Evolutionary conservation across 179 eudicot genomes (phyloP), one percentile per base, ranked within the genome.

Genomic region (Camellia oleifera): DNA sequence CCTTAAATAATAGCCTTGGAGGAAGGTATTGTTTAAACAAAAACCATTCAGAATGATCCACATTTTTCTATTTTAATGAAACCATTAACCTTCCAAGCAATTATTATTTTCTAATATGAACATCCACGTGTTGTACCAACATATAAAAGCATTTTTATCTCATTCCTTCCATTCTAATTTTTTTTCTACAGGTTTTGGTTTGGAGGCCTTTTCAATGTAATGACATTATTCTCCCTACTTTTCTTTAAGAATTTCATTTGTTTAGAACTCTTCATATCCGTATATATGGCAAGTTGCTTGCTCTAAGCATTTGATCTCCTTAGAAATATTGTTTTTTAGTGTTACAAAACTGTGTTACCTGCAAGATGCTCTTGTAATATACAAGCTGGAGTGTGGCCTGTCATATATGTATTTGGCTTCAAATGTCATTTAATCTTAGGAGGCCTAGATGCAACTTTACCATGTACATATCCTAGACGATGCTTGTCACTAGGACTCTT

Each of bases 191-290:
- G 98, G 93, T 94, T 94, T 77, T 94, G 98, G 98, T 89, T 80
- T 82, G 98, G 94, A 83, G 98, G 98, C 84, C 76, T 94, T 82
- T 92, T 91, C 93, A 94, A 94, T 88, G 98, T 94, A 85, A 81
- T 76, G 75, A 48, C 23, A 79, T 54, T 50, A 48, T 76, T 63
- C 71, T 56, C 62, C 18, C 58, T 0, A 46, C 48, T 12, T 11
- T 14, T 1, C 7, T 8, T 58, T 67, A 57, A 17, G 62, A 46
- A 65, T 2, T 56, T 67, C 23, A 66, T 12, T 32, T 5, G 7
- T 68, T 68, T 20, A 56, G 53, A 68, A 52, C 53, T 3, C 32
- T 74, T 40, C 52, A 5, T 58, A 40, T 57, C 17, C 53, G n/a
- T 48, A 7, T 26, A 32, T 60, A 11, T 10, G 77, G 14, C 67